Conservation (phyloP, 345 rosid species). For the Arabidopsis suecica region DNA sequence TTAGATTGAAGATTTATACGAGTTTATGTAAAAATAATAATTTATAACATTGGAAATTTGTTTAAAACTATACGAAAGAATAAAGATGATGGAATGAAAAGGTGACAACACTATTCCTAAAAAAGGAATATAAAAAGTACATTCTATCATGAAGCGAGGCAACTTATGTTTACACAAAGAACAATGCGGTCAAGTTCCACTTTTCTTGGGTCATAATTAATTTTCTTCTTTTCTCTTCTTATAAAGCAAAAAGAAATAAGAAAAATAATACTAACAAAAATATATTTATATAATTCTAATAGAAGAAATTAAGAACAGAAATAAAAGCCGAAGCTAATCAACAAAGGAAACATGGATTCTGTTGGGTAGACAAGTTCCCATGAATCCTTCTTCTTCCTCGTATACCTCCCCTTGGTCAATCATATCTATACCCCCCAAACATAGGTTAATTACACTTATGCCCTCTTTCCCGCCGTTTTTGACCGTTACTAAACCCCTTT, state of each 20-base stretch:
- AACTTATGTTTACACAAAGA: slow-evolving; percentile 48
- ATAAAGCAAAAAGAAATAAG: slow-evolving; percentile 5
- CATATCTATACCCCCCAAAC: slow-evolving; percentile 48
- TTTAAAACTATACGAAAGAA: not conserved
- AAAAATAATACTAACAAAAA: slow-evolving; percentile 13
- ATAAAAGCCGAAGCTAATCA: slow-evolving; percentile 41
- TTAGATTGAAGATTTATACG: slow-evolving; percentile 1
- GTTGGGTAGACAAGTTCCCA: slow-evolving; percentile 48
- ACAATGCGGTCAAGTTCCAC: slow-evolving; percentile 51
- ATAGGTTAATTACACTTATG: slow-evolving; percentile 48
- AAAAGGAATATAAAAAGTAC: slow-evolving; percentile 37
- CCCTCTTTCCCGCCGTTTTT: slow-evolving; percentile 49
- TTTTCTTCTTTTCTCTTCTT: slow-evolving; percentile 8
- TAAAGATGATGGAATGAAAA: slow-evolving; percentile 40
- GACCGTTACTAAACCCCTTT: slow-evolving; percentile 50
- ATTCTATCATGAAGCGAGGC: slow-evolving; percentile 44
- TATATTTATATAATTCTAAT: slow-evolving; percentile 16
- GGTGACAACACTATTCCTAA: slow-evolving; percentile 22
- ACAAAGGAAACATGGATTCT: slow-evolving; percentile 48
- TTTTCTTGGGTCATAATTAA: slow-evolving; percentile 43
- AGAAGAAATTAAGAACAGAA: slow-evolving; percentile 7
- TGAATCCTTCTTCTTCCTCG: slow-evolving; percentile 48
- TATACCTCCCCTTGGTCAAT: slow-evolving; percentile 46
- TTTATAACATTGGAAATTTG: not conserved
- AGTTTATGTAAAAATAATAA: not conserved